A percentile compares a stretch with the other conserved stretches of the same genome.
These are phyloP conservation scores for Spergularia bocconei DNA, from an alignment of 148 eudicot genomes.

Conservation along the genomic window DNA sequence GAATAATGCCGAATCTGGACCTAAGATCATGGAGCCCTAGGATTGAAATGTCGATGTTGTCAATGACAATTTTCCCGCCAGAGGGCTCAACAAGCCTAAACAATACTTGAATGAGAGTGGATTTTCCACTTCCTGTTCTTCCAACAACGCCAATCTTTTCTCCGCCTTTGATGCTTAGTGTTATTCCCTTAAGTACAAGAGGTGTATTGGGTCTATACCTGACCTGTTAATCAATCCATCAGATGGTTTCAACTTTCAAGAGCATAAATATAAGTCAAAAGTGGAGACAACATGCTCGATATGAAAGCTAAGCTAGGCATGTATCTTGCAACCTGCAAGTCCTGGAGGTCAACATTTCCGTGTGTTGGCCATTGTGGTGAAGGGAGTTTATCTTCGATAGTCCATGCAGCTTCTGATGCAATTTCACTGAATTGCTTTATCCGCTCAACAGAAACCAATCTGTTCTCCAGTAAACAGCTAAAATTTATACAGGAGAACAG, in stretches of 20 bases:
- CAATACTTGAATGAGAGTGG: slow-evolving; percentile 87
- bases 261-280: background rate
- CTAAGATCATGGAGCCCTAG: slow-evolving; percentile 90
- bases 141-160: slow-evolving; percentile 96
- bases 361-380: slow-evolving; percentile 71
- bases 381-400: slow-evolving; percentile 50
- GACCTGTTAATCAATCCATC: slow-evolving; percentile 45
- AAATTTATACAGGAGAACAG: slow-evolving; percentile 60
- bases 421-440: slow-evolving; percentile 75
- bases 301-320: background rate
- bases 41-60: slow-evolving; percentile 58
- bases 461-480: slow-evolving; percentile 89
- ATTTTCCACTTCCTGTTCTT: slow-evolving; percentile 93
- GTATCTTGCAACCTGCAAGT: slow-evolving; percentile 51
- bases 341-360: slow-evolving; percentile 67
- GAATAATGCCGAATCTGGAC: slow-evolving; percentile 94
- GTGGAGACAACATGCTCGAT: background rate
- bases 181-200: slow-evolving; percentile 80
- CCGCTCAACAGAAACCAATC: slow-evolving; percentile 95
- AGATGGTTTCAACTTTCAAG: background rate
- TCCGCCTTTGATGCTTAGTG: slow-evolving; percentile 71
- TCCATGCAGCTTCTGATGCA: slow-evolving; percentile 89
- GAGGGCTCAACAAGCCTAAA: slow-evolving; percentile 93
- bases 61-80: slow-evolving; percentile 69
- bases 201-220: slow-evolving; percentile 86